Evolutionary conservation across 2,329 filamentous ascomycete species (phyloP).

Genomic region (Aaosphaeria pasadenensis): DNA sequence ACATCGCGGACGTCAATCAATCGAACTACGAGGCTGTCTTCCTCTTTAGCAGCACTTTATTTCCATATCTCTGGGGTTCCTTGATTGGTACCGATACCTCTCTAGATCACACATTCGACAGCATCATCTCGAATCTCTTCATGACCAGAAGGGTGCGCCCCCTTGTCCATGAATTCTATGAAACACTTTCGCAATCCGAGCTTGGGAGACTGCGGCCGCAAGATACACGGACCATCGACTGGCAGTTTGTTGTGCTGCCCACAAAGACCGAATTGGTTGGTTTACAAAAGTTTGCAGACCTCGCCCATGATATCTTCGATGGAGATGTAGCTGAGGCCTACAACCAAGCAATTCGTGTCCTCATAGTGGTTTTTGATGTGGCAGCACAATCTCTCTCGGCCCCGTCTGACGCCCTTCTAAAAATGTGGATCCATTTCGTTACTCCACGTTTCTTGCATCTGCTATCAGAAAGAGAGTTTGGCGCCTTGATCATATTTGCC

Average conservation of each 20-base stretch:
- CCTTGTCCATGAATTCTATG: conserved; percentile 18
- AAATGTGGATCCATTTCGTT: conserved; percentile 24
- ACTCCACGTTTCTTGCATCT: conserved; percentile 24
- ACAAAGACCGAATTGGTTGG: conserved; percentile 16
- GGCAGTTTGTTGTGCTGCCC: conserved; percentile 8
- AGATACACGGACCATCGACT: conserved; percentile 13
- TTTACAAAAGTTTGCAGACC: conserved; percentile 20
- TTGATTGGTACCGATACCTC: conserved; percentile 7
- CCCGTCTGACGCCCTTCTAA: conserved; percentile 21
- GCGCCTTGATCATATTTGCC: conserved; percentile 34
- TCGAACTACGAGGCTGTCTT: conserved; percentile 40
- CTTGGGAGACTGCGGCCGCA: conserved; percentile 15
- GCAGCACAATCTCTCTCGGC: conserved; percentile 7
- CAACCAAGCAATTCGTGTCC: conserved; percentile 15
- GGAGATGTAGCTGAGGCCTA: conserved; percentile 26
- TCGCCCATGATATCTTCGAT: conserved; percentile 20
- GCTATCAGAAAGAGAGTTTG: conserved; percentile 25
- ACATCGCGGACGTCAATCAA: conserved; percentile 30
- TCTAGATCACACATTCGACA: background rate
- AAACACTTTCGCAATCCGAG: conserved; percentile 8
- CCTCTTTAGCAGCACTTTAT: conserved; percentile 13
- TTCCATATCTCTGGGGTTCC: conserved; percentile 20
- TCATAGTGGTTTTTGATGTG: conserved; percentile 18
- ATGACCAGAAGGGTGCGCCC: conserved; percentile 20
- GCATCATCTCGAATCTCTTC: conserved; percentile 16